Base-by-base conservation (phyloP, 768 basidiomycete genomes). In the Plicaturopsis crispa region DNA sequence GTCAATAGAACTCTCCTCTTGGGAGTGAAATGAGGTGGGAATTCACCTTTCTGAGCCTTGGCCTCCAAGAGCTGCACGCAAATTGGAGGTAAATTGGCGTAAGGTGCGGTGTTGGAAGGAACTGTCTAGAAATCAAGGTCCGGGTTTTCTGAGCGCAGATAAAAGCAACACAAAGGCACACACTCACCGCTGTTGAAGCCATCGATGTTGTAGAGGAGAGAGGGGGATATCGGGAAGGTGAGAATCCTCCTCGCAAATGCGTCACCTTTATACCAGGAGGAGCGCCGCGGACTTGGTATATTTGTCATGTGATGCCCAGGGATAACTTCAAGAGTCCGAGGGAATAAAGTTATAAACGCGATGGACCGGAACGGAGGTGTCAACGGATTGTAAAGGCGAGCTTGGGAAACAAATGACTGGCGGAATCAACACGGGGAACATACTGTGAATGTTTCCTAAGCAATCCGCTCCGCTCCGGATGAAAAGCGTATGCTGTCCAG, bases 41-140 rank as follows among this genome's bases (percentile, higher is more conserved):
- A 16, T 44, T 11, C 42, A 72, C 83, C 79, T 61, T 79, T 81
- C 42, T 61, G 61, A 3, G 78, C 78, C 56, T 86, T 85, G 11
- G 77, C 81, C 46, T 78, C 75, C 35, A 83, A 72, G 18, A 86
- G 57, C 26, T 52, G 52, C 10, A 66, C 42, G 51, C 61, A 65
- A 43, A 75, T 66, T 18, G 72, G 56, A 3, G 80, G 73, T 18
- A 82, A 65, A 43, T 70, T 63, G n/a, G 66, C 48, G 46, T 67
- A 72, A 4, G 73, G 74, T 12, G 50, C 46, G 39, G 44, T 68
- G 54, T 56, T 65, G 17, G 63, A 55, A 10, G 72, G 61, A 21
- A 76, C 46, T 39, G 58, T 55, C 71, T 74, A 43, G 31, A 16
- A 23, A 24, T 30, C 10, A 4, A 20, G 35, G 24, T 28, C 36